Evolutionary conservation across 192 early-diverging fungal genomes (phyloP).

Genomic region (Globomyces pollinis-pini): DNA sequence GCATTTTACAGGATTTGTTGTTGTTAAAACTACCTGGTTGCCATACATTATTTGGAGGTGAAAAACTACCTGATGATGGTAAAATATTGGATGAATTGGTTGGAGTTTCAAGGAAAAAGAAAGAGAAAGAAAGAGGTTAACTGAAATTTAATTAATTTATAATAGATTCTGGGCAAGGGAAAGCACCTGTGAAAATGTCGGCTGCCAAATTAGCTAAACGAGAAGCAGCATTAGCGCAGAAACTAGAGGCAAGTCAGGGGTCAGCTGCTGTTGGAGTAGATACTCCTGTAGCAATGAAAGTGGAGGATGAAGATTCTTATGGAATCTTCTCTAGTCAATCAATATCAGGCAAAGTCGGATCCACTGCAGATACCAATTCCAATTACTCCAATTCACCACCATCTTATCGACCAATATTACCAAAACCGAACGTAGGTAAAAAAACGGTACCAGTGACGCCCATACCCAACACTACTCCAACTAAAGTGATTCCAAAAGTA

Average conservation of each 20-base stretch:
- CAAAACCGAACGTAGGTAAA: not conserved
- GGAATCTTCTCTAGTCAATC: not conserved
- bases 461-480: not conserved
- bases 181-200: not conserved
- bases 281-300: not conserved
- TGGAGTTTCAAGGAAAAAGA: slow-evolving; percentile 1
- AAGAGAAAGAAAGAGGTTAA: slow-evolving; percentile 7
- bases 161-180: slow-evolving; percentile 8
- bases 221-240: not conserved
- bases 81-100: not conserved
- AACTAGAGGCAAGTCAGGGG: not conserved
- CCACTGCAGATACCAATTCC: not conserved
- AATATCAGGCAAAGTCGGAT: not conserved
- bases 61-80: not conserved
- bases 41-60: not conserved
- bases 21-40: not conserved
- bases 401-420: not conserved
- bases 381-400: not conserved
- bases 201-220: slow-evolving; percentile 2
- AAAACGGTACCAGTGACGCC: not conserved
- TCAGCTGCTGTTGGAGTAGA: not conserved
- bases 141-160: no score
- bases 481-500: not conserved
- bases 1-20: not conserved
- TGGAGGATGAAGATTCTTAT: no score